Evolutionary conservation across 192 early-diverging fungal genomes (phyloP).

Genomic region (Coemansia reversa): DNA sequence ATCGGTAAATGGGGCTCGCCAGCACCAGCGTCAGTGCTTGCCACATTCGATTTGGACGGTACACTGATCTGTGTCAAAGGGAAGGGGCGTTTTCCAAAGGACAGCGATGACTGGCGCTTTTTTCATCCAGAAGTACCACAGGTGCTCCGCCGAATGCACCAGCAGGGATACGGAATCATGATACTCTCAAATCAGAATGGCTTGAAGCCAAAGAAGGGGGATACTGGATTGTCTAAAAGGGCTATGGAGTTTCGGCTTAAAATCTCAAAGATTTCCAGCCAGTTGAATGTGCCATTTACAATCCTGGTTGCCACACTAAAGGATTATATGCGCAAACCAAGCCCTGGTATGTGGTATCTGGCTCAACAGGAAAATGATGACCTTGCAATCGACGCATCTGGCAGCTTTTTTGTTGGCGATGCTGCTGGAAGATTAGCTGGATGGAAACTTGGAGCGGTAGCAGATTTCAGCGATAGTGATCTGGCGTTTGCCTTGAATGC

Average conservation of each 20-base stretch:
- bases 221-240: slow-evolving; percentile 16
- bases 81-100: slow-evolving; percentile 60
- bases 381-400: slow-evolving; percentile 50
- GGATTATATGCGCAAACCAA: slow-evolving; percentile 56
- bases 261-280: slow-evolving; percentile 77
- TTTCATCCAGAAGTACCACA: slow-evolving; percentile 60
- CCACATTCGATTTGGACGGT: slow-evolving; percentile 62
- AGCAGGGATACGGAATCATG: slow-evolving; percentile 59
- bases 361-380: slow-evolving; percentile 33
- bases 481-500: slow-evolving; percentile 80
- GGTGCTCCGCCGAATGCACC: slow-evolving; percentile 59
- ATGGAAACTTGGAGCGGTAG: slow-evolving; percentile 60
- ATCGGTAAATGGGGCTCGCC: slow-evolving; percentile 39
- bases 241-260: slow-evolving; percentile 53
- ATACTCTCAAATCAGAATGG: slow-evolving; percentile 40
- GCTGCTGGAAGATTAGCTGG: slow-evolving; percentile 77
- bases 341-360: slow-evolving; percentile 46
- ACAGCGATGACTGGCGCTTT: slow-evolving; percentile 80
- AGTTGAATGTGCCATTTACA: slow-evolving; percentile 67
- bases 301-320: slow-evolving; percentile 71
- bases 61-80: slow-evolving; percentile 74
- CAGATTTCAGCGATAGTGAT: slow-evolving; percentile 85
- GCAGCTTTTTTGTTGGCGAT: slow-evolving; percentile 89
- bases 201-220: slow-evolving; percentile 17
- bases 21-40: slow-evolving; percentile 34